Evolutionary conservation across 1,139 yeast species (phyloP).

Genomic region (Lodderomyces parapsilosis): DNA sequence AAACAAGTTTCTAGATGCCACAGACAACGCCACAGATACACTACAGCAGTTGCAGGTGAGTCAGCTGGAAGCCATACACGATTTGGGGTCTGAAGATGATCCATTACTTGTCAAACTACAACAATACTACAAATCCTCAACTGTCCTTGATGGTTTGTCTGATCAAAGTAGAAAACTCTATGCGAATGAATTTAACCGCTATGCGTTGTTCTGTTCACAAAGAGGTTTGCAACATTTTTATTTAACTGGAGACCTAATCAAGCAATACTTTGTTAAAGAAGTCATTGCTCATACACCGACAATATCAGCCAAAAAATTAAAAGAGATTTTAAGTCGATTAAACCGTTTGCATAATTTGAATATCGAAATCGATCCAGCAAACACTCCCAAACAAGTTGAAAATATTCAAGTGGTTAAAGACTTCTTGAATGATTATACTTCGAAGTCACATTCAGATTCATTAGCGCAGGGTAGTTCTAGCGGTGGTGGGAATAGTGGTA

Average conservation of each 20-base stretch:
- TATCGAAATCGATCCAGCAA: conserved; percentile 8
- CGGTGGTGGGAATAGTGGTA: conserved; percentile 28
- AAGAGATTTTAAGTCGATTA: conserved; percentile 30
- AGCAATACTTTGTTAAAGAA: conserved; percentile 10
- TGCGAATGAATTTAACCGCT: conserved; percentile 15
- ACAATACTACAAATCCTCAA: conserved; percentile 11
- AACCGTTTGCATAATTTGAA: conserved; percentile 28
- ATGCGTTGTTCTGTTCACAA: conserved; percentile 14
- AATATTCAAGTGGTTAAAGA: conserved; percentile 12
- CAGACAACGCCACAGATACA: background rate
- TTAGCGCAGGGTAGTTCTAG: background rate
- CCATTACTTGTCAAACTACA: conserved; percentile 11
- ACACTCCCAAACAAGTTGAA: conserved; percentile 7
- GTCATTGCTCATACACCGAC: conserved; percentile 11
- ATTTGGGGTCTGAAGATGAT: conserved; percentile 1
- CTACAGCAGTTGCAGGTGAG: background rate
- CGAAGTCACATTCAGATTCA: background rate
- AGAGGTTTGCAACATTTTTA: conserved; percentile 12
- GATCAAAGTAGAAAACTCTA: conserved; percentile 14
- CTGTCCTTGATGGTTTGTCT: conserved; percentile 12
- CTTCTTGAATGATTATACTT: conserved; percentile 11
- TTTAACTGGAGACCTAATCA: conserved; percentile 13
- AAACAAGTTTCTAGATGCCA: conserved; percentile 12
- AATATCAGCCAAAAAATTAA: conserved; percentile 12
- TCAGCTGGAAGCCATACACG: background rate